Base-by-base conservation (phyloP, 345 rosid genomes). In the Syzygium oleosum region DNA sequence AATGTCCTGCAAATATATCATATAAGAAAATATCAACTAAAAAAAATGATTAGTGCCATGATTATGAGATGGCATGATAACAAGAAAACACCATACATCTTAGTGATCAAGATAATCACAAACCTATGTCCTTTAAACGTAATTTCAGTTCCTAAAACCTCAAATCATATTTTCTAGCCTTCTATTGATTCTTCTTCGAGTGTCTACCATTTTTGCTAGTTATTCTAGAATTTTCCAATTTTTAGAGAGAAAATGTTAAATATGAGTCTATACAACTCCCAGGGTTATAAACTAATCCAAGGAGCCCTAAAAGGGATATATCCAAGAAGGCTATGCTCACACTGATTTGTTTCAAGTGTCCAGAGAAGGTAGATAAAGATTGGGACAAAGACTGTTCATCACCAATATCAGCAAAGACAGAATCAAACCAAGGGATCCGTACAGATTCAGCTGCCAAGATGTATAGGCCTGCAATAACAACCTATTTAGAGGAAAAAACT, bases 361-460 rank as follows among this genome's bases (percentile, higher is more conserved):
- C 97, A 85, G 99, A 97, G 90, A 96, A 97, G 87, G 99, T 96
- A 88, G 99, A 97, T 87, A 97, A 89, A 87, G 98, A 97, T 90
- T 96, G 99, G 41, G 96, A 92, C 90, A 97, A 89, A 73, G 99
- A 97, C 88, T 96, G 98, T 86, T 97, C 99, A 89, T 96, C 99
- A 27, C 99, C 99, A 91, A 97, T 96, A 90, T 97, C 98, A 90
- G 99, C 99, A 88, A 94, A 97, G 90, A 97, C 92, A 79, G 92
- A 93, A 93, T 97, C 99, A 91, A 97, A 93, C 99, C 99, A 97
- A 87, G 99, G 99, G 88, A 97, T 84, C 85, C 93, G 93, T 31
- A 93, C 98, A 87, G 98, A 94, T 91, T 97, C 99, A 86, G 99
- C 92, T 54, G 97, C 88, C 91, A 98, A 91, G 88, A 98, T 95